Base-by-base conservation (phyloP, 192 early-diverging fungal species). In the Coemansia erecta region DNA sequence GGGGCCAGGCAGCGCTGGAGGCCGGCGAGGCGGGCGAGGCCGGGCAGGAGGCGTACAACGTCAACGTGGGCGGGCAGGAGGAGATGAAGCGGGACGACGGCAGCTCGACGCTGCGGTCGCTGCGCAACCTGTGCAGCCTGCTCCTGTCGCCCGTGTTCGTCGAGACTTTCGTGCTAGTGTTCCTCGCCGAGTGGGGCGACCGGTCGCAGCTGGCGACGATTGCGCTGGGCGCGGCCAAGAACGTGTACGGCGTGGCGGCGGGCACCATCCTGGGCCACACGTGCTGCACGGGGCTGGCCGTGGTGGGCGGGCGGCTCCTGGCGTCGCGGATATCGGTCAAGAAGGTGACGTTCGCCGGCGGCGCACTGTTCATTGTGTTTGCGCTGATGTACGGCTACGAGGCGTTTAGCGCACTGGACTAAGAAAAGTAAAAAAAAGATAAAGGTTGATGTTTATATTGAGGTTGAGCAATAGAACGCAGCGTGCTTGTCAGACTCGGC, bases 121-220 rank as follows among this genome's bases (percentile, higher is more conserved):
- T 92, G 6, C 66, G 83, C 57, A 92, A 92, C 63, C 69, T 94
- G 56, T 68, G 86, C 64, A 86, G 90, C 14, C 77, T 87, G 35
- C 65, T 96, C 33, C 84, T 96, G 54, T 94, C 94, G 21, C 95
- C 97, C 0, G 77, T 94, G 24, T 98, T 94, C 85, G 86, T 98
- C 21, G 90, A 99, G 80, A 93, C 91, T 0, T 98, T 98, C 83
- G 85, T 94, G 31, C 68, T 99, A 64, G 97, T 94, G 39, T 99
- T 99, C 62, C 59, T 99, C 58, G 97, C 92, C 41, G 97, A 99
- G 68, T 99, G 95, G 94, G 95, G 94, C 13, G 94, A 98, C 72
- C 85, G 94, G 22, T 94, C 92, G 56, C 95, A 99, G 77, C 91
- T 97, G 58, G 89, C 94, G 2, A 98, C 96, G 2, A 94, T 98